A percentile compares a stretch with the other conserved stretches of the same genome.
These are phyloP conservation scores for Kwoniella europaea DNA, from an alignment of 768 basidiomycete species.

Conservation along the genomic window DNA sequence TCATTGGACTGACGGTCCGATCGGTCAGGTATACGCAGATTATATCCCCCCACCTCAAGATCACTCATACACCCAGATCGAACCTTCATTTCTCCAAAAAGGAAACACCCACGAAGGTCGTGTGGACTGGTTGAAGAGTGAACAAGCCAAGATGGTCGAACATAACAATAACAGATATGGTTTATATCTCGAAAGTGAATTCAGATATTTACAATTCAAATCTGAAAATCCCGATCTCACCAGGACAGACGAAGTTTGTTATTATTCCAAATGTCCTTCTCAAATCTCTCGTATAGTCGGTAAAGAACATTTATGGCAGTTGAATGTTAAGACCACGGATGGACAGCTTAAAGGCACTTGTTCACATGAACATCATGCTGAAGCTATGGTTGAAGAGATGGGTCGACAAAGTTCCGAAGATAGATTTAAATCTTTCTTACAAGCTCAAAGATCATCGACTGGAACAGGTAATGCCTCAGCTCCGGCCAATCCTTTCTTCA, in stretches of 20 bases:
- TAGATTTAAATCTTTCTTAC: background rate
- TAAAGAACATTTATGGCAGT: background rate
- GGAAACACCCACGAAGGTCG: background rate
- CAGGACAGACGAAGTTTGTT: background rate
- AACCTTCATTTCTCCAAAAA: background rate
- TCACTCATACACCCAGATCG: background rate
- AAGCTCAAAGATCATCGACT: background rate
- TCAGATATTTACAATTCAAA: background rate
- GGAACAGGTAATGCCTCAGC: too few species aligned
- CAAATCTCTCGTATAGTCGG: too few species aligned
- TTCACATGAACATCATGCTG: background rate
- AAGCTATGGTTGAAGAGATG: background rate
- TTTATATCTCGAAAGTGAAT: background rate
- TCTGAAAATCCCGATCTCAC: background rate
- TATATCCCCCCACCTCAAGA: background rate
- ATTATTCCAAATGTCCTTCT: too few species aligned
- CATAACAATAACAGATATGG: background rate
- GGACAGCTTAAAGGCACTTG: background rate
- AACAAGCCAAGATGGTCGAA: background rate
- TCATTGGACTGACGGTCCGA: background rate
- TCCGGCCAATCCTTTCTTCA: too few species aligned
- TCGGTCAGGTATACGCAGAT: background rate
- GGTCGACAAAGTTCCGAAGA: background rate
- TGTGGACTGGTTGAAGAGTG: background rate
- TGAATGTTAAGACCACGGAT: background rate